Conservation (phyloP, 2,329 filamentous ascomycete genomes). For the Colletotrichum incanum region DNA sequence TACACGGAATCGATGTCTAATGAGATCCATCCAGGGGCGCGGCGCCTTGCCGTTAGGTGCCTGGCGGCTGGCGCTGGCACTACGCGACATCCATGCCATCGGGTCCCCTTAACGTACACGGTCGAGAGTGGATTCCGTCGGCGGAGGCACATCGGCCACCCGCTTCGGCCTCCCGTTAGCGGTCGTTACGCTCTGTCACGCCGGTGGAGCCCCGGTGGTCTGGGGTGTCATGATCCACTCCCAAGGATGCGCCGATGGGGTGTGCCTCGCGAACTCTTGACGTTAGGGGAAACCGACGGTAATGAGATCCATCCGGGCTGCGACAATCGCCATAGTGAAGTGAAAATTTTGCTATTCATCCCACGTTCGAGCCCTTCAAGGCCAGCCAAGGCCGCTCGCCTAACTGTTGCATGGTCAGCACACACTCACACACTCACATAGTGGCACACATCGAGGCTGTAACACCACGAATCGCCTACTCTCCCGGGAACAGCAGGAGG, state of each 20-base stretch:
- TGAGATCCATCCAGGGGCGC: slow-evolving; percentile 43
- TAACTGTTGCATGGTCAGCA: slow-evolving; percentile 9
- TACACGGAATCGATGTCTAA: slow-evolving; percentile 45
- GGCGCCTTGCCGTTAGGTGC: slow-evolving; percentile 43
- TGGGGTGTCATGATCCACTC: slow-evolving; percentile 16
- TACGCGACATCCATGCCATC: slow-evolving; percentile 40
- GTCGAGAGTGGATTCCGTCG: slow-evolving; percentile 36
- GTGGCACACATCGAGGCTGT: background rate
- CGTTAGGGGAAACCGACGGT: slow-evolving; percentile 43
- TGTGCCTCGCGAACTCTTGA: slow-evolving; percentile 43
- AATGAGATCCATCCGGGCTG: slow-evolving; percentile 40
- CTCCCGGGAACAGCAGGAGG: slow-evolving; percentile 22
- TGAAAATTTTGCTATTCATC: slow-evolving; percentile 37
- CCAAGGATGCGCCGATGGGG: slow-evolving; percentile 33
- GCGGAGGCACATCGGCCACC: slow-evolving; percentile 41
- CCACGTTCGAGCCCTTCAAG: background rate
- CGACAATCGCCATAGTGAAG: slow-evolving; percentile 34
- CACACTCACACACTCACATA: slow-evolving; percentile 11
- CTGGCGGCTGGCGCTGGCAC: slow-evolving; percentile 39
- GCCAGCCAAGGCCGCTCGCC: background rate
- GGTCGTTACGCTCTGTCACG: slow-evolving; percentile 29
- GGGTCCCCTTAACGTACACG: slow-evolving; percentile 45
- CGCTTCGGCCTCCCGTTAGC: slow-evolving; percentile 43
- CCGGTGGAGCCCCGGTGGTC: slow-evolving; percentile 36
- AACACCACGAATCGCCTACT: slow-evolving; percentile 19